Evolutionary conservation across 192 early-diverging fungal species (phyloP), one percentile per base, ranked within the genome.

Genomic region (Coemansia reversa): DNA sequence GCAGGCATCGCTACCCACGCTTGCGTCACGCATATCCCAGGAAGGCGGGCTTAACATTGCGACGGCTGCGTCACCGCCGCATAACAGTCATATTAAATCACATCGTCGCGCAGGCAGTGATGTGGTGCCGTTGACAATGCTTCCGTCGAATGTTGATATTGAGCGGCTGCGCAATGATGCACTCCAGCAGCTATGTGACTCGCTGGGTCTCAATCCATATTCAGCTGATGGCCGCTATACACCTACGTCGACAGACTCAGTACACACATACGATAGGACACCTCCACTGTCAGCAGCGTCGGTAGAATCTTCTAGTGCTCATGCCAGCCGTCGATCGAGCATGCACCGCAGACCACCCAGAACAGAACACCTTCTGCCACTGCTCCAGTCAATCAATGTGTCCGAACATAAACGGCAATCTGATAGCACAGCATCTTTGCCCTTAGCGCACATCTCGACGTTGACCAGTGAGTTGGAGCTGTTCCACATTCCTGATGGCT

Each of bases 401-500:
- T 35, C 63, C 7, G 70, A 35, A 14, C 63, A 60, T 28, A 63
- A 47, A 51, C 65, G 54, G 29, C 27, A 8, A 24, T 12, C 63
- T 19, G 58, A 52, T 4, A 14, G 32, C 0, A 61, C 70, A n/a
- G 51, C 60, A 7, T 54, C 60, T 3, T 45, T 50, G 58, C 63
- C 78, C 9, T 52, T 75, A 30, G 60, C 62, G n/a, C 61, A 75
- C 11, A 72, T 75, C 19, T 66, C 73, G 7, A 69, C 73, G 56
- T 75, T 83, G 57, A 77, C 81, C 1, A 87, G 85, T 45, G 90
- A 91, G 67, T 76, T 92, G 11, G 85, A 91, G 57, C 86, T 94
- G 45, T 79, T 89, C 60, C 91, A 86, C 62, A 86, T 89, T 55
- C 89, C 89, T 5, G 86, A 88, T 53, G 93, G 89, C 19, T 83